Conservation (phyloP, 495 filamentous ascomycete genomes). For the Chaetomium tenue region DNA sequence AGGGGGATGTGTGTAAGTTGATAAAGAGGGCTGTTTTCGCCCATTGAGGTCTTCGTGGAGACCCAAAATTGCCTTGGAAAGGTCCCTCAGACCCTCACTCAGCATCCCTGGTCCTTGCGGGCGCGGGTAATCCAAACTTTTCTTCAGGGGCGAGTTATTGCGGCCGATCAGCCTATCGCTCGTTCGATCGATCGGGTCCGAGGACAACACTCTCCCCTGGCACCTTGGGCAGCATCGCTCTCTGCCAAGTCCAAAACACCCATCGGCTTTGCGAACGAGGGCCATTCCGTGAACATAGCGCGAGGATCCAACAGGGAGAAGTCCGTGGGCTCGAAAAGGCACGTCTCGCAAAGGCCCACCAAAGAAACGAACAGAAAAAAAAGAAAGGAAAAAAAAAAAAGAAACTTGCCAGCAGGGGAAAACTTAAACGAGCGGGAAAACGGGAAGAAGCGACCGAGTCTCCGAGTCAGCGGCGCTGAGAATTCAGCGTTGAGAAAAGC, state of each 20-base stretch:
- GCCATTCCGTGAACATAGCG: not conserved
- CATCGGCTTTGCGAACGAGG: too few species aligned
- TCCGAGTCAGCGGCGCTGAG: not conserved
- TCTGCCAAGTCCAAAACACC: too few species aligned
- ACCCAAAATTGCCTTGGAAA: not conserved
- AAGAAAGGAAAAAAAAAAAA: not conserved
- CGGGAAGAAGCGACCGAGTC: constrained; percentile 14
- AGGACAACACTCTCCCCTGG: not conserved
- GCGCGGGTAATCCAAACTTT: constrained; percentile 8
- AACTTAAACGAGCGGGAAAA: not conserved
- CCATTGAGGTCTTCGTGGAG: not conserved
- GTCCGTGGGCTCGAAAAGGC: too few species aligned
- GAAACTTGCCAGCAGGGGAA: not conserved
- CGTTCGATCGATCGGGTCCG: constrained; percentile 17
- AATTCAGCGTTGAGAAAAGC: not conserved
- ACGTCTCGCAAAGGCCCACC: not conserved
- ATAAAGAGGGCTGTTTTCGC: not conserved
- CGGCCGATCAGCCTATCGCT: constrained; percentile 24
- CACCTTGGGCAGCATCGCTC: too few species aligned
- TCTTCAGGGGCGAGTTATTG: not conserved
- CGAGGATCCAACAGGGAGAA: not conserved
- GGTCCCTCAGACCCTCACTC: constrained; percentile 12
- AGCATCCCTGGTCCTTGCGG: constrained; percentile 10
- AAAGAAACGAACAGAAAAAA: not conserved
- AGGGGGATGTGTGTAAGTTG: not conserved